Evolutionary conservation across 2,329 filamentous ascomycete genomes (phyloP).

Genomic region (Escovopsis sp.): DNA sequence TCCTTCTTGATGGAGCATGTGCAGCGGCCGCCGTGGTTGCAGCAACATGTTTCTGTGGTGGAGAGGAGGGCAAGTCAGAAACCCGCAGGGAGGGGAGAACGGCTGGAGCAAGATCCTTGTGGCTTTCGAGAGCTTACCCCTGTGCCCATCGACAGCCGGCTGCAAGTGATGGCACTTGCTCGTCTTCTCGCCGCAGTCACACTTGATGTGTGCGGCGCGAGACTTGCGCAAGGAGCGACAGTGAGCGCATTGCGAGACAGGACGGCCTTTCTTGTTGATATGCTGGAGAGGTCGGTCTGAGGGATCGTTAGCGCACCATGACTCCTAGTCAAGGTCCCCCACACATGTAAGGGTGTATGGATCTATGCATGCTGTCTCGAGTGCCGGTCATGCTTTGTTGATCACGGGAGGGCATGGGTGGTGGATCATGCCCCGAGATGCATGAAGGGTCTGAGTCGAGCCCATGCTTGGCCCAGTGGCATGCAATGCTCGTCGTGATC

Average conservation of each 20-base stretch:
- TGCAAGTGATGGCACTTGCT: slow-evolving; percentile 51
- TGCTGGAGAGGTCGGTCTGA: slow-evolving; percentile 80
- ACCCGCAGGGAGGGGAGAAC: background rate
- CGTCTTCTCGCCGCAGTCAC: slow-evolving; percentile 89
- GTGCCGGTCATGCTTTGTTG: no score
- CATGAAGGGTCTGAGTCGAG: no score
- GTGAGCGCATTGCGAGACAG: slow-evolving; percentile 94
- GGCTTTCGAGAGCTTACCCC: slow-evolving; percentile 30
- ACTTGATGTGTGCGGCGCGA: slow-evolving; percentile 85
- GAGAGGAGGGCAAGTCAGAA: slow-evolving; percentile 5
- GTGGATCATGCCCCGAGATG: no score
- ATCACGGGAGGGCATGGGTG: no score
- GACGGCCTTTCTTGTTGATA: slow-evolving; percentile 94
- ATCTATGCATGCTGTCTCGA: no score
- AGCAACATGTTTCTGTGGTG: slow-evolving; percentile 47
- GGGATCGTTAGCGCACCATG: no score
- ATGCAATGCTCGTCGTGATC: no score
- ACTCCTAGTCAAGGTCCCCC: no score
- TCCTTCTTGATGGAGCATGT: slow-evolving; percentile 51
- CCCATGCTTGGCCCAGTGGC: background rate
- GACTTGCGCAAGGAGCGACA: slow-evolving; percentile 94
- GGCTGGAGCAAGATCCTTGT: slow-evolving; percentile 3
- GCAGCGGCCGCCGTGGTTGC: slow-evolving; percentile 53
- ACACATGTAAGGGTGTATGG: no score
- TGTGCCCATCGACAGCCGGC: slow-evolving; percentile 40